These are phyloP conservation scores for Clavulina sp. DNA, from an alignment of 768 basidiomycete species.

Conservation along the genomic window DNA sequence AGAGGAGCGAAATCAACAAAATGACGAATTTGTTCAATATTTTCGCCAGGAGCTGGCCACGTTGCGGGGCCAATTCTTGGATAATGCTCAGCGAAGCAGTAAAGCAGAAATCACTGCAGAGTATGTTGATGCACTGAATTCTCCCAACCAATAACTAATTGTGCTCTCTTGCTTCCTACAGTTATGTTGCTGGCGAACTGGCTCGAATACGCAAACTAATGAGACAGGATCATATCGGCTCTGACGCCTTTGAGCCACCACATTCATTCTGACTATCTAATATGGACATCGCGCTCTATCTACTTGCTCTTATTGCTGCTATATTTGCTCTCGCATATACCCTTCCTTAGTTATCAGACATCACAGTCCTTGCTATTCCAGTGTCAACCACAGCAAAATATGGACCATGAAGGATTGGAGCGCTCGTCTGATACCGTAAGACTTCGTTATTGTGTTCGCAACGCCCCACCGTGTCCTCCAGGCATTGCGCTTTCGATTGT, in stretches of 20 bases:
- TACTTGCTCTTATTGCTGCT: too few species aligned
- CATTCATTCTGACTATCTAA: neutral
- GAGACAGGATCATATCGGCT: neutral
- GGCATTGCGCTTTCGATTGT: too few species aligned
- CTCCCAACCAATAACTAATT: constrained; percentile 7
- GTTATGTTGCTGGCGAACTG: constrained; percentile 44
- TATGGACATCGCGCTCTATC: too few species aligned
- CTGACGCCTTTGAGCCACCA: neutral
- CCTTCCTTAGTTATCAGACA: too few species aligned
- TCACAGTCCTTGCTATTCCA: too few species aligned
- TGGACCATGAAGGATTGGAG: too few species aligned
- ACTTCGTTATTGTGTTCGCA: too few species aligned
- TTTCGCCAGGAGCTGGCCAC: constrained; percentile 39
- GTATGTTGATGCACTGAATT: constrained; percentile 24
- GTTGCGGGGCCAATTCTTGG: constrained; percentile 28
- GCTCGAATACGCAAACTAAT: constrained; percentile 56
- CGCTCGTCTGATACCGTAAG: too few species aligned
- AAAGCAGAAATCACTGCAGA: constrained; percentile 42
- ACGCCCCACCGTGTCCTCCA: too few species aligned
- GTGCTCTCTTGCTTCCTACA: constrained; percentile 15
- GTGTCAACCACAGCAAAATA: too few species aligned
- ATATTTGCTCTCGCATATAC: too few species aligned
- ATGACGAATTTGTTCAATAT: constrained; percentile 36
- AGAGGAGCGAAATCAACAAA: constrained; percentile 22
- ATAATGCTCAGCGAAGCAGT: constrained; percentile 37